Conservation (phyloP, 1,139 yeast genomes). For the Groenewaldozyma auringiensis region DNA sequence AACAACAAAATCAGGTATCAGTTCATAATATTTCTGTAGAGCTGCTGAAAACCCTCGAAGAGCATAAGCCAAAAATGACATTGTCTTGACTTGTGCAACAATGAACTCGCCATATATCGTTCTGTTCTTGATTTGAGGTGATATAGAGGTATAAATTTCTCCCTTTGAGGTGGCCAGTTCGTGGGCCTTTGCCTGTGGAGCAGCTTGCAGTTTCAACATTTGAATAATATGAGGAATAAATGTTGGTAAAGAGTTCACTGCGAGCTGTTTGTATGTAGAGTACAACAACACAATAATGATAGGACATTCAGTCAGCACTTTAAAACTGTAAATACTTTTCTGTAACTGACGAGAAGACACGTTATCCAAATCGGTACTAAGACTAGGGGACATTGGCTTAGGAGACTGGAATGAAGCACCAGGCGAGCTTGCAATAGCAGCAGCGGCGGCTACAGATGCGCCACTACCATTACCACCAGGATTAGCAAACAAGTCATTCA, state of each 20-base stretch:
- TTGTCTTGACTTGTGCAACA: slow-evolving; percentile 94
- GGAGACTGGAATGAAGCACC: slow-evolving; percentile 33
- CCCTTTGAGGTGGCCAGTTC: slow-evolving; percentile 51
- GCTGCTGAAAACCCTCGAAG: slow-evolving; percentile 76
- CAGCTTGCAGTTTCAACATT: slow-evolving; percentile 68
- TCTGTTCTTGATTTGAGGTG: slow-evolving; percentile 68
- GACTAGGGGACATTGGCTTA: slow-evolving; percentile 38
- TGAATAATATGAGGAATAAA: slow-evolving; percentile 80
- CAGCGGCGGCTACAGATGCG: slow-evolving; percentile 14
- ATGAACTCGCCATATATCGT: slow-evolving; percentile 82
- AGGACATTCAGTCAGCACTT: slow-evolving; percentile 93
- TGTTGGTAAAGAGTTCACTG: slow-evolving; percentile 60
- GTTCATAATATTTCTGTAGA: slow-evolving; percentile 52
- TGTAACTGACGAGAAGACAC: slow-evolving; percentile 37
- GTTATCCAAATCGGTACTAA: slow-evolving; percentile 29
- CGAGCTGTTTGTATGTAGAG: slow-evolving; percentile 75
- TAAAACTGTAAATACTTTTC: slow-evolving; percentile 72
- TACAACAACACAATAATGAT: slow-evolving; percentile 89
- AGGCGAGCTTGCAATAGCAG: slow-evolving; percentile 18
- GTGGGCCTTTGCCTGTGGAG: slow-evolving; percentile 63
- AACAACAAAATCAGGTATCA: slow-evolving; percentile 80
- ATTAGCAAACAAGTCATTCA: slow-evolving; percentile 49
- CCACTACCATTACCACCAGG: slow-evolving; percentile 8
- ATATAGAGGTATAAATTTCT: slow-evolving; percentile 44
- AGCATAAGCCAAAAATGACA: slow-evolving; percentile 89